phyloP scores from a whole-genome alignment of 1,139 yeast genomes.

The Pichia sp. region DNA sequence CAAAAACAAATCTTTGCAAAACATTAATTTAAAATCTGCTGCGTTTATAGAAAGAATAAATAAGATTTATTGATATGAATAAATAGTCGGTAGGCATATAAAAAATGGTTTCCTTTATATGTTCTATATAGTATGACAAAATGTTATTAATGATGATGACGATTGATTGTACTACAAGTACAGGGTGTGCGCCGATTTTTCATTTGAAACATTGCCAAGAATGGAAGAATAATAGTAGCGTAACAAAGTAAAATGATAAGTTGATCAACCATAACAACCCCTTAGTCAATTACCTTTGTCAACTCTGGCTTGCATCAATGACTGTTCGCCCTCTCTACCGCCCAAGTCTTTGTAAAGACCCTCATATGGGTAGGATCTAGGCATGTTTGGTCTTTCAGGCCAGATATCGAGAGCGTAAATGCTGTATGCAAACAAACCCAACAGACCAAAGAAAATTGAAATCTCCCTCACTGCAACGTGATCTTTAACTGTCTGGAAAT shows the following conservation, averaged over 20 bases:
- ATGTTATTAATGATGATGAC: too few relatives aligned
- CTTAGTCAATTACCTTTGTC: conserved; percentile 25
- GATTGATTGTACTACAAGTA: too few relatives aligned
- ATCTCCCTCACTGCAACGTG: conserved; percentile 53
- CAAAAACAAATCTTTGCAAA: neutral
- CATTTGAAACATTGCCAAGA: neutral
- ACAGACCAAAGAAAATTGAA: conserved; percentile 48
- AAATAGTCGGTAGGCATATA: neutral
- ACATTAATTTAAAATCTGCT: neutral
- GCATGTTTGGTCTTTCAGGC: conserved; percentile 75
- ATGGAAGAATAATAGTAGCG: neutral
- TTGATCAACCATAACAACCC: neutral
- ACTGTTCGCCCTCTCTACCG: conserved; percentile 50
- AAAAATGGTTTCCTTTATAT: neutral
- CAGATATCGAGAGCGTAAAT: conserved; percentile 45
- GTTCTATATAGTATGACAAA: too few relatives aligned
- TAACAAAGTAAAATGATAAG: neutral
- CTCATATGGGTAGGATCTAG: conserved; percentile 68
- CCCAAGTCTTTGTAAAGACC: conserved; percentile 76
- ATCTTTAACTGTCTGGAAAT: conserved; percentile 58
- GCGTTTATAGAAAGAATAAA: neutral
- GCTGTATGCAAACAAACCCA: conserved; percentile 51
- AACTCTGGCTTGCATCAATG: conserved; percentile 36
- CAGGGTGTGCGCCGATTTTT: neutral
- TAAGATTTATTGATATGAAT: neutral